Base-by-base conservation (phyloP, 352 stramenopile species). In the Globisporangium megalacanthum region DNA sequence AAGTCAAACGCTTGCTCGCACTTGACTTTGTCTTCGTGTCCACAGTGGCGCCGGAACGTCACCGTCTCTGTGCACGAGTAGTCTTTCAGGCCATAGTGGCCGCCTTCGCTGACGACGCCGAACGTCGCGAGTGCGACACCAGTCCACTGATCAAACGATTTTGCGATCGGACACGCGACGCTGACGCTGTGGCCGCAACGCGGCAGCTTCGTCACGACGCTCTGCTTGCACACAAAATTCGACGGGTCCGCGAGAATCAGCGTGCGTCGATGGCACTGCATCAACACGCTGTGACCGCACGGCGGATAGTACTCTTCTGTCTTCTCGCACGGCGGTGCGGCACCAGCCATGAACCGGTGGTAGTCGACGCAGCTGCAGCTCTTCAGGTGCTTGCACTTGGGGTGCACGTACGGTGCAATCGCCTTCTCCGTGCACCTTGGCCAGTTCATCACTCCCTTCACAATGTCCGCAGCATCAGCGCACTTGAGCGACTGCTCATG, bases 1-100 rank as follows among this genome's bases (percentile, higher is more conserved):
- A 93, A 70, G 29, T 88, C 80, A 51, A 95, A 94, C 2, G 86
- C 83, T 52, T 72, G 63, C 49, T 85, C 78, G 35, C 86, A 95
- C 44, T 72, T 68, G 17, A 84, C 56, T 10, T 49, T 66, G 39
- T 75, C 66, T 46, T 73, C 63, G 33, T 95, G 86, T 0, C 81
- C 80, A 54, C 86, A 95, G 4, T 39, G 64, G 11, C 80, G 69
- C 37, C 78, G 62, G 65, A 95, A 92, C 17, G 52, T 83, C 1
- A 92, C 77, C 10, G 37, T 60, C 44, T 75, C 61, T 11, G 68
- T 73, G 56, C 87, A 96, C 25, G 70, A 73, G 48, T 89, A 75
- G 49, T 94, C 87, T 52, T 88, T 79, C 22, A 70, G 49, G 1
- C 83, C 87, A 52, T 92, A 96, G 2, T 33, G 39, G 15, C 68